A percentile compares a stretch with the other conserved stretches of the same genome.
phyloP scores from a whole-genome alignment of 2,329 filamentous ascomycete genomes.

The Stagonosporopsis cucurbitacearum region DNA sequence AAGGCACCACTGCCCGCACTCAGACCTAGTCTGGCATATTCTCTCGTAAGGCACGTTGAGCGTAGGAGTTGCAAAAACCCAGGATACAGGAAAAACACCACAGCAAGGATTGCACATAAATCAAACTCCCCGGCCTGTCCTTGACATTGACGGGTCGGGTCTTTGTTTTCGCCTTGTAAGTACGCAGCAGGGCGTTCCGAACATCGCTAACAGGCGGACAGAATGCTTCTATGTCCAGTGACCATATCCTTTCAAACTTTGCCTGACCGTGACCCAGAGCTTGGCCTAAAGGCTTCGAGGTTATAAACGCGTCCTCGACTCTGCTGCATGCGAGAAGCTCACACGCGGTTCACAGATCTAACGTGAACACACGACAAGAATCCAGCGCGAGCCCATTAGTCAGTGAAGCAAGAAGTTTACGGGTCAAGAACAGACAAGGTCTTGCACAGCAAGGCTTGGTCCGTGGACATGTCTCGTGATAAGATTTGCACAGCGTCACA shows the following conservation, averaged over 20 bases:
- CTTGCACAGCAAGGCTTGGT: background rate
- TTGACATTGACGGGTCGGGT: conserved; percentile 20
- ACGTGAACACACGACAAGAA: background rate
- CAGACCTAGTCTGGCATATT: background rate
- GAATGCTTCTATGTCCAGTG: background rate
- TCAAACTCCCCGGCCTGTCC: conserved; percentile 27
- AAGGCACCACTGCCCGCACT: background rate
- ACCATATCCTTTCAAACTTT: background rate
- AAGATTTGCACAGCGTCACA: background rate
- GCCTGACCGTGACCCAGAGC: background rate
- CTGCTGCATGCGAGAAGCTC: background rate
- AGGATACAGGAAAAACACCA: background rate
- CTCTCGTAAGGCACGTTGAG: background rate
- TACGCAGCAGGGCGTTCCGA: background rate
- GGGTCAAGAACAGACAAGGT: no score
- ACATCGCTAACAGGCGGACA: conserved; percentile 1
- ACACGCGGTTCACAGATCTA: background rate
- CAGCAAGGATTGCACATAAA: background rate
- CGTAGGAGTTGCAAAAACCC: background rate
- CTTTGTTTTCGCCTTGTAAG: conserved; percentile 24
- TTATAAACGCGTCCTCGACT: background rate
- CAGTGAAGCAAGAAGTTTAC: background rate
- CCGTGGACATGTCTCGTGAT: background rate
- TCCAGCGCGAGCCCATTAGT: background rate
- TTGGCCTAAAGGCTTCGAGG: background rate